Conservation (phyloP, 768 basidiomycete species). For the Boletus speciosus region DNA sequence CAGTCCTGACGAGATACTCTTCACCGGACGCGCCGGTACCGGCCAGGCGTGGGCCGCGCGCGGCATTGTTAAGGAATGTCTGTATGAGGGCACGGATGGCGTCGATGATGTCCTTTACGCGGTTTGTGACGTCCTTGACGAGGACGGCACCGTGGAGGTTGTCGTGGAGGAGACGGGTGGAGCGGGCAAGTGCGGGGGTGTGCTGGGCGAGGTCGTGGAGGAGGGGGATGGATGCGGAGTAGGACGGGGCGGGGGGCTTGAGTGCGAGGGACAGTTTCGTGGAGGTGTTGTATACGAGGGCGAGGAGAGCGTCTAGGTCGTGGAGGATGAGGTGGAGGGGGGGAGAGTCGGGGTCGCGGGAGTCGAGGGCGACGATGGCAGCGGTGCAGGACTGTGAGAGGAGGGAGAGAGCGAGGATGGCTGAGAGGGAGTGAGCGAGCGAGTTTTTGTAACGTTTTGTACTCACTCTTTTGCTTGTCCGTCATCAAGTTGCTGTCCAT, state of each 20-base stretch:
- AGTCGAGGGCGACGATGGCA: conserved; percentile 11
- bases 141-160: conserved; percentile 45
- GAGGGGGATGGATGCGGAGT: conserved; percentile 47
- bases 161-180: conserved; percentile 41
- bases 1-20: conserved; percentile 55
- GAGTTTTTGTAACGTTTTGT: not conserved
- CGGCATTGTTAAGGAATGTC: conserved; percentile 39
- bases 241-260: conserved; percentile 54
- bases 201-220: conserved; percentile 53
- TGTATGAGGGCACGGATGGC: conserved; percentile 44
- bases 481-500: conserved; percentile 25
- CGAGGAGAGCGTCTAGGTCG: conserved; percentile 56
- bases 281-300: conserved; percentile 50
- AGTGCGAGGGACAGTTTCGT: conserved; percentile 64
- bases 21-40: conserved; percentile 27
- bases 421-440: not conserved
- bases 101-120: conserved; percentile 41
- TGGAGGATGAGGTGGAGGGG: conserved; percentile 41
- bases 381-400: conserved; percentile 19
- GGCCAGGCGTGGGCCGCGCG: conserved; percentile 13
- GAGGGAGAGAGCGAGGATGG: conserved; percentile 9
- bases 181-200: conserved; percentile 49
- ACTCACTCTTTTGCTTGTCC: conserved; percentile 19
- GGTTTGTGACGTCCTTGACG: conserved; percentile 38
- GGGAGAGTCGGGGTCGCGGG: not conserved